A percentile compares a stretch with the other conserved stretches of the same genome.
These are phyloP conservation scores for Salix arbutifolia DNA, from an alignment of 345 rosid genomes.

Conservation along the genomic window DNA sequence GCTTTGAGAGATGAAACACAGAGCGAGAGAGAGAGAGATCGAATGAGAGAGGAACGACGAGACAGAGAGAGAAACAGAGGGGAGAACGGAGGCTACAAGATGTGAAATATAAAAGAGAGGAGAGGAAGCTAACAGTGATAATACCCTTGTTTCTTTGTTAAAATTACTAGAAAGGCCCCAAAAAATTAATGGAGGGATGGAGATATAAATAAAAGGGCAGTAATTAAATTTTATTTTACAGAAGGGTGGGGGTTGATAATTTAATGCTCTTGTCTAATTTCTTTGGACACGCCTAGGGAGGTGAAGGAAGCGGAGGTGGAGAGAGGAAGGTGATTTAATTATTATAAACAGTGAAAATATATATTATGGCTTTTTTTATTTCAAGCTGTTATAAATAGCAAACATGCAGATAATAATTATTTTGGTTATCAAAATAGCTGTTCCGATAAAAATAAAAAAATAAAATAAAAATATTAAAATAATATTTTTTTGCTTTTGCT, in stretches of 20 bases:
- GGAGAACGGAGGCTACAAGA: no score
- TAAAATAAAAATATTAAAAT: no score
- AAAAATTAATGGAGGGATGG: not conserved
- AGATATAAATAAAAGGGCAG: not conserved
- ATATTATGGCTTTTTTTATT: no score
- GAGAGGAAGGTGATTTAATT: not conserved
- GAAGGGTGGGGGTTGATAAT: not conserved
- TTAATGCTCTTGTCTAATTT: not conserved
- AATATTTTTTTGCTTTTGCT: no score
- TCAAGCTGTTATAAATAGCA: no score
- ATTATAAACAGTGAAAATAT: no score
- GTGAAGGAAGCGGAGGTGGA: not conserved
- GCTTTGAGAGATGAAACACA: not conserved
- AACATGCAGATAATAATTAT: no score
- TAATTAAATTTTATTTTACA: not conserved
- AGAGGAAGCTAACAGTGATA: not conserved
- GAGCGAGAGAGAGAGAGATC: not conserved
- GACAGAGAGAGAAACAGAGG: not conserved
- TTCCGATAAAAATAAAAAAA: no score
- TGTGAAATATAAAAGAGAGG: no score
- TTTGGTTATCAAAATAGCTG: no score
- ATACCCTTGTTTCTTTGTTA: not conserved
- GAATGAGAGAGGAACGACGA: slow-evolving; percentile 1
- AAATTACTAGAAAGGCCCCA: slow-evolving; percentile 4
- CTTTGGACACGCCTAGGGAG: not conserved